These are phyloP conservation scores for Talaromyces sp. DNA, from an alignment of 2,329 filamentous ascomycete genomes.

Conservation along the genomic window DNA sequence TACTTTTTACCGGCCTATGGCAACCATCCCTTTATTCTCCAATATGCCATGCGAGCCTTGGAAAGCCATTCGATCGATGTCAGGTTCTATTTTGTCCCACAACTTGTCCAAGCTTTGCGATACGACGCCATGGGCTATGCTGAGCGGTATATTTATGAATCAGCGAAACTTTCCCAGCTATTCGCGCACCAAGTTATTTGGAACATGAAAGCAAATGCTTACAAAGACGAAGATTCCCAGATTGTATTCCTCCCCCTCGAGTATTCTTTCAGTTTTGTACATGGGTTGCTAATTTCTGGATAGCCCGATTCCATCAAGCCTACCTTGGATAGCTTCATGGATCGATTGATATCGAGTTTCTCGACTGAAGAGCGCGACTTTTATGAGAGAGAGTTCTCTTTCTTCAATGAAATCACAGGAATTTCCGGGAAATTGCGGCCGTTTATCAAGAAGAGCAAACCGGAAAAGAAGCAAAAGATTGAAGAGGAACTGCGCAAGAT, in stretches of 20 bases:
- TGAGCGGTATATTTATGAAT: constrained; percentile 93
- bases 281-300: constrained; percentile 13
- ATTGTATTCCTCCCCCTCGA: constrained; percentile 52
- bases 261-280: neutral
- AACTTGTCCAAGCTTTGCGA: constrained; percentile 91
- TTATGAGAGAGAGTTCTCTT: constrained; percentile 92
- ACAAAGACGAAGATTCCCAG: constrained; percentile 90
- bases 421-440: constrained; percentile 96
- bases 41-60: constrained; percentile 93
- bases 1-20: constrained; percentile 89
- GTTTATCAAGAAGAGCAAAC: constrained; percentile 84
- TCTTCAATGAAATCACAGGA: constrained; percentile 93
- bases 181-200: constrained; percentile 99
- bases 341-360: constrained; percentile 77
- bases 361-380: constrained; percentile 73
- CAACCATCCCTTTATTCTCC: constrained; percentile 87
- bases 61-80: constrained; percentile 95
- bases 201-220: constrained; percentile 99
- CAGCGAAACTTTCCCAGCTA: constrained; percentile 92
- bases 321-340: constrained; percentile 84
- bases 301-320: constrained; percentile 89
- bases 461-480: constrained; percentile 98
- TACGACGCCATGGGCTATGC: constrained; percentile 94
- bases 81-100: constrained; percentile 97
- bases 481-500: constrained; percentile 98